Evolutionary conservation across 345 rosid species (phyloP).

Genomic region (Melastoma malabathricum): DNA sequence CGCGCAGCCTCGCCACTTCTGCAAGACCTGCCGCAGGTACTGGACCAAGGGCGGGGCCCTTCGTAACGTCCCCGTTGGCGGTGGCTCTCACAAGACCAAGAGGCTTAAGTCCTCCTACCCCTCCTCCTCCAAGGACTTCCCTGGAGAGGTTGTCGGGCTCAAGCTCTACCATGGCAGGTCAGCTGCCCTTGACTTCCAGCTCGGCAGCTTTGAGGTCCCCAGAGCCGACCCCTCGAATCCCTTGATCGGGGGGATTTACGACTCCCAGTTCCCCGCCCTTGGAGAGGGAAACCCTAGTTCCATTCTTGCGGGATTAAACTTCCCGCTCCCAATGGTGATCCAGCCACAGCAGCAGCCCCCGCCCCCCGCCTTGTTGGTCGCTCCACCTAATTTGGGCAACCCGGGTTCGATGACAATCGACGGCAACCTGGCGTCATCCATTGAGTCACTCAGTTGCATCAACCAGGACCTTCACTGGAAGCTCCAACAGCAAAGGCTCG

Average conservation of each 20-base stretch:
- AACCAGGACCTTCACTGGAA: conserved; percentile 93
- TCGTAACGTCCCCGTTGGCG: conserved; percentile 80
- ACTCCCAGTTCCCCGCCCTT: no score
- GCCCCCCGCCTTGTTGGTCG: background rate
- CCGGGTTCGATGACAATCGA: conserved; percentile 33
- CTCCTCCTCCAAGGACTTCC: conserved; percentile 29
- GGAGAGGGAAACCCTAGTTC: no score
- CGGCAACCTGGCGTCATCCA: conserved; percentile 62
- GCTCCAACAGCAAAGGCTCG: conserved; percentile 78
- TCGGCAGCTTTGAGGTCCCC: conserved; percentile 33
- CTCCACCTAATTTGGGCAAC: background rate
- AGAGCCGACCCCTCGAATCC: conserved; percentile 1
- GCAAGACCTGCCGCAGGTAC: conserved; percentile 74
- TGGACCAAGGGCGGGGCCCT: conserved; percentile 84
- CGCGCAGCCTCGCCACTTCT: conserved; percentile 73
- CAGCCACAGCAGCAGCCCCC: conserved; percentile 5
- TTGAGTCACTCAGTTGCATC: conserved; percentile 74
- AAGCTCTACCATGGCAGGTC: conserved; percentile 52
- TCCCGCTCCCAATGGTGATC: background rate
- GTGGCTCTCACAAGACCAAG: conserved; percentile 67
- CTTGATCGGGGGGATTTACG: background rate
- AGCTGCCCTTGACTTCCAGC: conserved; percentile 68
- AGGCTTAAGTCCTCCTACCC: conserved; percentile 51
- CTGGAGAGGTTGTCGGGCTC: conserved; percentile 38
- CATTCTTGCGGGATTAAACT: no score